These are phyloP conservation scores for Mortierella sp. DNA, from an alignment of 371 early-diverging fungal genomes.

Conservation along the genomic window DNA sequence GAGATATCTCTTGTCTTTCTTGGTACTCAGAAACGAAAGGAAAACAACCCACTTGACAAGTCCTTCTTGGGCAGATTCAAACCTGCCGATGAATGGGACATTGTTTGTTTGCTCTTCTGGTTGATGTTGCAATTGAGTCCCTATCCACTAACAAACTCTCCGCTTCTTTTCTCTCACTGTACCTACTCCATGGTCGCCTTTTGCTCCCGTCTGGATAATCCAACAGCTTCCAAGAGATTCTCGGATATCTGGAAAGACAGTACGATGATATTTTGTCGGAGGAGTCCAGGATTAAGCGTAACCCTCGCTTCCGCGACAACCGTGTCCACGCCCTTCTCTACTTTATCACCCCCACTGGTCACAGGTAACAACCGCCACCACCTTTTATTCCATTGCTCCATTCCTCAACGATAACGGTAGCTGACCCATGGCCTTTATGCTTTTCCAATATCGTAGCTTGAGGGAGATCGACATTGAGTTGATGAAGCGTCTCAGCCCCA, in stretches of 20 bases:
- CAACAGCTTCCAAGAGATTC: constrained; percentile 83
- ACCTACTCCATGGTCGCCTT: background rate
- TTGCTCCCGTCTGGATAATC: background rate
- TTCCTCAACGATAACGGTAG: too few relatives aligned
- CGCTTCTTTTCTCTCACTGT: background rate
- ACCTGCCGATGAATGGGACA: constrained; percentile 5
- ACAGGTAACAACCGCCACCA: constrained; percentile 70
- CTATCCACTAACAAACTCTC: background rate
- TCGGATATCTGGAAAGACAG: constrained; percentile 94
- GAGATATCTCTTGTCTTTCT: background rate
- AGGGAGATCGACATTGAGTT: constrained; percentile 98
- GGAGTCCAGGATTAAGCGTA: constrained; percentile 95
- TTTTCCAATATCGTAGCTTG: constrained; percentile 65
- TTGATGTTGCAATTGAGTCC: background rate
- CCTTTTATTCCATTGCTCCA: background rate
- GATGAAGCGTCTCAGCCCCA: constrained; percentile 92
- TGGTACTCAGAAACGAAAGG: constrained; percentile 10
- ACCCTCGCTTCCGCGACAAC: constrained; percentile 97
- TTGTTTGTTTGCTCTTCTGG: background rate
- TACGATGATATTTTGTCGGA: constrained; percentile 97
- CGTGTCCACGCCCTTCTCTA: constrained; percentile 98
- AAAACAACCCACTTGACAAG: background rate
- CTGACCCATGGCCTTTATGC: background rate
- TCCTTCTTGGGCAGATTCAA: background rate
- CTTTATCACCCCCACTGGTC: constrained; percentile 98